These are phyloP conservation scores for Vitis rotundifolia DNA, from an alignment of 164 flowering plant genomes.

Conservation along the genomic window DNA sequence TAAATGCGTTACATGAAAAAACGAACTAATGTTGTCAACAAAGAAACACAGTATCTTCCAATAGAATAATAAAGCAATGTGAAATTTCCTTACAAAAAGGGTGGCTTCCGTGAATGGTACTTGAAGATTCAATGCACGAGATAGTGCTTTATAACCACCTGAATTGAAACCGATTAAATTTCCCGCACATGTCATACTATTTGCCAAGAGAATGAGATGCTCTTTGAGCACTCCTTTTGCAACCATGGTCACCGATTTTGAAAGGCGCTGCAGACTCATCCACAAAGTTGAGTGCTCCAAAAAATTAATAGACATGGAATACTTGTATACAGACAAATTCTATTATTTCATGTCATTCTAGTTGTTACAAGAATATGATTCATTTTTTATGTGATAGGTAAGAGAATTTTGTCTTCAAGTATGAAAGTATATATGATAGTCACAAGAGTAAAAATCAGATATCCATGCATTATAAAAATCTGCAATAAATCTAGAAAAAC, in stretches of 20 bases:
- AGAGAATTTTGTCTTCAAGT: too few species aligned
- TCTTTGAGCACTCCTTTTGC: conserved; percentile 86
- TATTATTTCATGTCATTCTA: background rate
- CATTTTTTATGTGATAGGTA: background rate
- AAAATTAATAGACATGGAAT: background rate
- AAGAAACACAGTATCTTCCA: background rate
- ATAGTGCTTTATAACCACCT: conserved; percentile 80
- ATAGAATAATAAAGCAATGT: background rate
- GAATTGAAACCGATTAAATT: conserved; percentile 77
- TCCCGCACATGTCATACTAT: conserved; percentile 86
- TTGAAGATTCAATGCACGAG: conserved; percentile 66
- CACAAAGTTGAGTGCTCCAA: background rate
- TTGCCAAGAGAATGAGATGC: conserved; percentile 80
- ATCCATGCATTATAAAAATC: background rate
- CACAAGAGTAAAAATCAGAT: background rate
- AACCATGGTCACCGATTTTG: conserved; percentile 72
- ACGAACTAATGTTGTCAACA: background rate
- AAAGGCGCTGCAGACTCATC: conserved; percentile 67
- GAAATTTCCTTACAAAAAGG: conserved; percentile 59
- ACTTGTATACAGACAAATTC: background rate
- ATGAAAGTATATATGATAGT: too few species aligned
- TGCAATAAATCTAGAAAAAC: background rate
- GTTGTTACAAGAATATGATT: background rate
- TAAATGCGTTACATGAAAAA: background rate
- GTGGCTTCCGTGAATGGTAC: conserved; percentile 96